Base-by-base conservation (phyloP, 2,329 filamentous ascomycete genomes). In the Byssothecium circinans region DNA sequence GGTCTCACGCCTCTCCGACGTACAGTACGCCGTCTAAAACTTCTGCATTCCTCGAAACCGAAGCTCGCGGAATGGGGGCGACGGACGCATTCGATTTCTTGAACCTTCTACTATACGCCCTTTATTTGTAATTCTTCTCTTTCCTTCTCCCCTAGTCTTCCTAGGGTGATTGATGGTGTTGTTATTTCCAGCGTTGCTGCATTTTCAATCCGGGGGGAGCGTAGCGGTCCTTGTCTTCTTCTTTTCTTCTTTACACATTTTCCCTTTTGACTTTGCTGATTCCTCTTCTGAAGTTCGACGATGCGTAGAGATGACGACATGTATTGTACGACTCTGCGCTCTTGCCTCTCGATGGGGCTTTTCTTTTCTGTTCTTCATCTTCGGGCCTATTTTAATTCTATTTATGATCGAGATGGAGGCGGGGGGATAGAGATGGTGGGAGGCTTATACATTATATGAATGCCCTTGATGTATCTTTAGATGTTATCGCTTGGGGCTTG, bases 11-110 rank as follows among this genome's bases (percentile, higher is more conserved):
- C 68, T 54, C 55, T 71, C 35, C 57, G 59, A 47, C 62, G 65
- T 46, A 71, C 68, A 23, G 59, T 71, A 54, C 61, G 63, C 50
- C 59, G 64, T 45, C 58, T 71, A 48, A 57, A 57, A 48, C 60
- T 64, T 49, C 61, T 71, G 40, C 68, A 71, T 59, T 71, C 68
- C 29, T 70, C 68, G 22, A 57, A 47, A 49, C 47, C 58, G 33
- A 56, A 37, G 45, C 45, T 61, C 40, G 53, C 54, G 20, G 22
- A 23, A 4, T 39, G 20, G 36, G 14, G 19, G 8, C 19, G 36
- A 52, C 61, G 62, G 37, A 58, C 63, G 35, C 57, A 62, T 50
- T 67, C 62, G 32, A 56, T 65, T 50, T 53, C 55, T 56, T 67
- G 56, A 67, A 48, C 10, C 20, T 32, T 55, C 57, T 53, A 58